Conservation (phyloP, 768 basidiomycete species). For the Inosperma sp. region DNA sequence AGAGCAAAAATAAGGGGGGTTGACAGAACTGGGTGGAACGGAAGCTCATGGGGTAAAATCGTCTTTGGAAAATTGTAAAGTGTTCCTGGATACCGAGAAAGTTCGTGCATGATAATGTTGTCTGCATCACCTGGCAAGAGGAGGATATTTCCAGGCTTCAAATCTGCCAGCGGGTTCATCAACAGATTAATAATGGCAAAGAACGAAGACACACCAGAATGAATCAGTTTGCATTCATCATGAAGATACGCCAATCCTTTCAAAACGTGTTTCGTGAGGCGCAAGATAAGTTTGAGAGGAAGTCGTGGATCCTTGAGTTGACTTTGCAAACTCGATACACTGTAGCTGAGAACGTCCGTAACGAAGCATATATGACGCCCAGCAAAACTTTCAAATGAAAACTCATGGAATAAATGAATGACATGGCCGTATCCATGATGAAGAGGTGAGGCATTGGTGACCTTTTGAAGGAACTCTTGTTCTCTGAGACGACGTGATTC, state of each 20-base stretch:
- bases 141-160: conserved; percentile 3
- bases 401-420: conserved; percentile 39
- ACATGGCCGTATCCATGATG: conserved; percentile 39
- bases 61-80: background rate
- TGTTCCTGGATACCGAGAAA: background rate
- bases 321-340: conserved; percentile 54
- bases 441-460: background rate
- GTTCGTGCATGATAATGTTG: background rate
- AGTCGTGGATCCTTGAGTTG: conserved; percentile 34
- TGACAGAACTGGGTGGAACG: background rate
- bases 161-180: background rate
- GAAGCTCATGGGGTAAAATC: background rate
- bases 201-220: conserved; percentile 51
- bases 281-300: conserved; percentile 46
- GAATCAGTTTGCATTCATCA: conserved; percentile 51
- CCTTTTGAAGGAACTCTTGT: background rate
- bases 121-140: background rate
- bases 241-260: conserved; percentile 54
- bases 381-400: conserved; percentile 45
- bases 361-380: conserved; percentile 82
- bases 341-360: conserved; percentile 77
- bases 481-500: background rate
- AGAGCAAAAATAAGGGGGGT: background rate
- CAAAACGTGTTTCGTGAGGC: conserved; percentile 51
- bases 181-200: background rate